phyloP scores from a whole-genome alignment of 2,329 filamentous ascomycete species.

The Ophiognomonia clavigignenti-juglandacearum region DNA sequence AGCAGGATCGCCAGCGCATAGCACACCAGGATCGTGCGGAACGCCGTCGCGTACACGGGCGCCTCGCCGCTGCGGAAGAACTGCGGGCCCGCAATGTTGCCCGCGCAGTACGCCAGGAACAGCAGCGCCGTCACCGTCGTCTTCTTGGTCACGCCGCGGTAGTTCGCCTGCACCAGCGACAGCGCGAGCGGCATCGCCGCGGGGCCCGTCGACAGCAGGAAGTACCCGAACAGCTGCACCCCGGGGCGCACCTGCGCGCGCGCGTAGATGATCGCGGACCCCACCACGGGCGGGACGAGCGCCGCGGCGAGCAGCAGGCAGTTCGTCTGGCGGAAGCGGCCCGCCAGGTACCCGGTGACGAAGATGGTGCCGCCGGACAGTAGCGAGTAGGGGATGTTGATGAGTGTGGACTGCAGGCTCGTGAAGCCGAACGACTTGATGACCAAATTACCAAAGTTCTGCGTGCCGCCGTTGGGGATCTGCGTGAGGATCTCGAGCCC shows the following conservation, averaged over 20 bases:
- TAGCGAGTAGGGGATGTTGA: conserved; percentile 56
- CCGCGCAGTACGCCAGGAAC: conserved; percentile 50
- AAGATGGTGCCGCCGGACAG: conserved; percentile 44
- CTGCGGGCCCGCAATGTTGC: conserved; percentile 53
- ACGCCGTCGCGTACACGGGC: conserved; percentile 48
- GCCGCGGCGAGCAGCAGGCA: conserved; percentile 46
- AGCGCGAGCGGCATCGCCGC: conserved; percentile 50
- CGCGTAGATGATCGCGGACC: conserved; percentile 48
- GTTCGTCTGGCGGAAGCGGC: conserved; percentile 44
- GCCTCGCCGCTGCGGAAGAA: conserved; percentile 46
- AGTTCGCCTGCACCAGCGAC: conserved; percentile 51
- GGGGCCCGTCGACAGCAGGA: conserved; percentile 49
- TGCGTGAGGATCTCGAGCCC: conserved; percentile 47
- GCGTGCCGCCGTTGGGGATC: conserved; percentile 59
- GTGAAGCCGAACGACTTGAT: conserved; percentile 53
- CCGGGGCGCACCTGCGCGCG: conserved; percentile 34
- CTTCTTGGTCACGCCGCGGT: conserved; percentile 54
- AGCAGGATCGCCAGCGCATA: conserved; percentile 45
- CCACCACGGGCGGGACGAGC: conserved; percentile 46
- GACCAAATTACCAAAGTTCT: conserved; percentile 54
- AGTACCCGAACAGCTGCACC: conserved; percentile 52
- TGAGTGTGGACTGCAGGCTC: conserved; percentile 47
- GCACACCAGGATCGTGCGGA: conserved; percentile 51
- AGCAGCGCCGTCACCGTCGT: conserved; percentile 53
- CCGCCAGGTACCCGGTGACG: conserved; percentile 45